Conservation (phyloP, 768 basidiomycete genomes). For the Filobasidium wieringae region DNA sequence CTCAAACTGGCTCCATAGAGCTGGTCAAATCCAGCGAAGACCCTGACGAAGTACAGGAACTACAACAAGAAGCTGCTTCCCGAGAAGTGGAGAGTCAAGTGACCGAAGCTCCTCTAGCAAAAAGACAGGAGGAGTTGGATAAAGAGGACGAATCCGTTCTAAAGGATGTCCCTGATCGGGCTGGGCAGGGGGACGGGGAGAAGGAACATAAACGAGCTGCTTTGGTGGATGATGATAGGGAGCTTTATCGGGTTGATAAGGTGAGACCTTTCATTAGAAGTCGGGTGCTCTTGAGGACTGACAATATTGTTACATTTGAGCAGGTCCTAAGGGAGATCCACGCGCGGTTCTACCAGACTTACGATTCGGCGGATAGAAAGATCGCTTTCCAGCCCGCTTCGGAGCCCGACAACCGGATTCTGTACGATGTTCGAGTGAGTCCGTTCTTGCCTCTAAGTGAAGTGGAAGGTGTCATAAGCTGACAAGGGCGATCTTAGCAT, state of each 20-base stretch:
- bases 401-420: slow-evolving; percentile 17
- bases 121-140: slow-evolving; percentile 56
- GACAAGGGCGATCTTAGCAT: slow-evolving; percentile 42
- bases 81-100: slow-evolving; percentile 71
- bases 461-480: neutral
- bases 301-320: neutral
- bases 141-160: slow-evolving; percentile 31
- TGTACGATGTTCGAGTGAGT: slow-evolving; percentile 65
- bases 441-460: neutral
- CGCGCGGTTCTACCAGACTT: slow-evolving; percentile 54
- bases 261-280: slow-evolving; percentile 42
- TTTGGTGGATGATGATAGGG: slow-evolving; percentile 73
- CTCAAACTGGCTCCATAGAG: slow-evolving; percentile 13
- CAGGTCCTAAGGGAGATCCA: slow-evolving; percentile 79
- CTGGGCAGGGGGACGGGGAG: slow-evolving; percentile 14
- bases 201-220: slow-evolving; percentile 45
- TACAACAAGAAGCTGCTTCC: slow-evolving; percentile 48
- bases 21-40: slow-evolving; percentile 17
- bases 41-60: slow-evolving; percentile 44
- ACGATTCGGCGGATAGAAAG: slow-evolving; percentile 37
- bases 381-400: slow-evolving; percentile 11
- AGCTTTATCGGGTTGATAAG: slow-evolving; percentile 63
- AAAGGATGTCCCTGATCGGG: slow-evolving; percentile 41
- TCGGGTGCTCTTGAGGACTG: neutral
- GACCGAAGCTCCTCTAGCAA: slow-evolving; percentile 73